Conservation (phyloP, 169 alveolate species). For the Amoebophrya sp. region DNA sequence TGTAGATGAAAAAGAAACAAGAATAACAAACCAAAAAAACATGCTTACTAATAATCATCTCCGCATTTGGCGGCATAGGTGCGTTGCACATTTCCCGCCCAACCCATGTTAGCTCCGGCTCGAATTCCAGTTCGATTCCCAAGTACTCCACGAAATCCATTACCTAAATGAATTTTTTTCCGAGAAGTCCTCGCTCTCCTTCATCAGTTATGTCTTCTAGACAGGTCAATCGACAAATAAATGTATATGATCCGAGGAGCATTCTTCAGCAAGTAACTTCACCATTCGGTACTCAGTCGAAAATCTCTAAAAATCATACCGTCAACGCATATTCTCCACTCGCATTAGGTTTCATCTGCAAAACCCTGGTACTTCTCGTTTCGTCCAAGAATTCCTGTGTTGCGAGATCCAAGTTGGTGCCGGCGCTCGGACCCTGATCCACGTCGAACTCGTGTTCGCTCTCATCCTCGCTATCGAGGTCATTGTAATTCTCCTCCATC, state of each 20-base stretch:
- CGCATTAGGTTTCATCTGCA: neutral
- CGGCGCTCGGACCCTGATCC: neutral
- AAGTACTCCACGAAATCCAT: constrained; percentile 40
- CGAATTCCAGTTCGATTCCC: constrained; percentile 48
- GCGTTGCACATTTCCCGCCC: constrained; percentile 49
- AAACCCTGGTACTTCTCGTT: neutral
- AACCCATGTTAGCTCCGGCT: constrained; percentile 49
- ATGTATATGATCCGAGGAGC: no score
- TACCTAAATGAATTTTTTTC: no score
- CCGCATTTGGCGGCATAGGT: constrained; percentile 50
- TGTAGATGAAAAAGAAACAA: neutral
- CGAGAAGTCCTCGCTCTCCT: no score
- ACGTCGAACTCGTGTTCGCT: neutral
- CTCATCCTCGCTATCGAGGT: neutral
- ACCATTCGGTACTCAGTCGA: no score
- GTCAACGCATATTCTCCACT: neutral
- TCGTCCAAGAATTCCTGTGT: neutral
- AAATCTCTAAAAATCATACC: neutral
- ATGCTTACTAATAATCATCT: neutral
- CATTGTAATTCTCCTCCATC: neutral
- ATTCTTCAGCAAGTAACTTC: no score
- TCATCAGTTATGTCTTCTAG: no score
- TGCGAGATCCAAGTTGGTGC: neutral
- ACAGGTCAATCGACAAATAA: no score
- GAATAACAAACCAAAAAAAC: neutral